Base-by-base conservation (phyloP, 2,329 filamentous ascomycete genomes). In the Volutella citrinella region DNA sequence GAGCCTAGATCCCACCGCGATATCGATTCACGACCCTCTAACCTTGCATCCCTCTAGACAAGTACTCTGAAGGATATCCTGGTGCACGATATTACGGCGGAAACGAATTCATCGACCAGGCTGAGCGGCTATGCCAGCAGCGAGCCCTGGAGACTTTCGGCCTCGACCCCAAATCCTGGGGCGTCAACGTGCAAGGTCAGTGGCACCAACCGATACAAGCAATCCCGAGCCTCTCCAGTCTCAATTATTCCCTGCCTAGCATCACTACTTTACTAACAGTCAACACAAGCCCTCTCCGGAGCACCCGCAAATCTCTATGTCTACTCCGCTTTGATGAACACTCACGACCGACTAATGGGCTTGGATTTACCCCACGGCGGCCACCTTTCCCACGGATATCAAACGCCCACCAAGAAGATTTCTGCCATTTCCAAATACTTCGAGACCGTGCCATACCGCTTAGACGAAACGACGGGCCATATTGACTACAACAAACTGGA, bases 401-500 rank as follows among this genome's bases (percentile, higher is more conserved):
- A 98, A 68, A 97, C 87, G 14, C 88, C 93, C 4, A 83, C 83
- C 33, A 88, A 84, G 65, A 91, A 90, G 77, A 97, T 98, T 61
- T 97, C 91, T n/a, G 89, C 90, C 55, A 82, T 98, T 48, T 97
- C 91, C 38, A 97, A 95, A 61, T 98, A 98, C 71, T 98, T 98
- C 62, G 93, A 98, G 71, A 98, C 93, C 21, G 72, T 98, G 45
- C 93, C 93, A 6, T 98, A 98, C 73, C 83, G 88, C 40, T 77
- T 97, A 34, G 80, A 96, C 68, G 86, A 94, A 58, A 74, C 82
- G 44, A 97, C 91, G 6, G 93, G 93, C 40, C 74, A 91, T 51
- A 98, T 98, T 57, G 90, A 98, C 71, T 98, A 98, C 65, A 82
- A 87, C 57, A 84, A 84, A 59, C 77, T 98, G 34, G 90, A 95